Evolutionary conservation across 2,329 filamentous ascomycete genomes (phyloP).

Genomic region (Cryoendolithus antarcticus): DNA sequence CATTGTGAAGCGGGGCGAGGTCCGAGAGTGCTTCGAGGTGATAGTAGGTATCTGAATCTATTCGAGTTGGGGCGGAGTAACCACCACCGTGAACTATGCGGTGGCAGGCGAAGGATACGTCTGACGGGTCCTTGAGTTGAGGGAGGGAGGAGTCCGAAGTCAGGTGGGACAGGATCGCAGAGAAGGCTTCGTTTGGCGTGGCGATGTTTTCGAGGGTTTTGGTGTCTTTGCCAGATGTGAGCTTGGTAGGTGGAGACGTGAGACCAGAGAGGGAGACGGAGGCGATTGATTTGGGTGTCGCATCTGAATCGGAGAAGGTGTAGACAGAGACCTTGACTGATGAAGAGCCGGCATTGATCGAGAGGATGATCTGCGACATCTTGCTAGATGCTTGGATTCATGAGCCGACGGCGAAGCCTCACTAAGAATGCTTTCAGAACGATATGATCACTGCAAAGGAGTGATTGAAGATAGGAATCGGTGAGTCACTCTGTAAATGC

Average conservation of each 20-base stretch:
- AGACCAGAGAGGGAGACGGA: constrained; percentile 63
- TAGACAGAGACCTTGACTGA: constrained; percentile 82
- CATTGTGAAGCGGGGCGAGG: constrained; percentile 77
- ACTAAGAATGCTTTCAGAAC: no score
- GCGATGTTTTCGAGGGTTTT: constrained; percentile 45
- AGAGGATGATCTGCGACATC: constrained; percentile 58
- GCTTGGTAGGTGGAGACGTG: constrained; percentile 60
- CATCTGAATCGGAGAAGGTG: constrained; percentile 27
- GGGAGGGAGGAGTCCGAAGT: constrained; percentile 51
- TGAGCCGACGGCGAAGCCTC: no score
- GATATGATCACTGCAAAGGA: no score
- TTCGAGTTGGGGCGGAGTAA: constrained; percentile 53
- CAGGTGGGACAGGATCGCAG: constrained; percentile 56
- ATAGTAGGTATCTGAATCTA: constrained; percentile 60
- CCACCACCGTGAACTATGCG: constrained; percentile 81
- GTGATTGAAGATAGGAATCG: no score
- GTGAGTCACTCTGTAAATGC: no score
- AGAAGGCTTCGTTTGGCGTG: constrained; percentile 59
- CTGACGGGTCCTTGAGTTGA: constrained; percentile 49
- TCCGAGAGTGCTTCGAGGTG: constrained; percentile 65
- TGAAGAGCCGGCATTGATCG: constrained; percentile 81
- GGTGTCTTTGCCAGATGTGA: constrained; percentile 47
- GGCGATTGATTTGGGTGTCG: constrained; percentile 38
- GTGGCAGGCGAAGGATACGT: constrained; percentile 68
- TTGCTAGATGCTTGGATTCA: no score